These are phyloP conservation scores for Claviceps sp. DNA, from an alignment of 2,329 filamentous ascomycete genomes.

Conservation along the genomic window DNA sequence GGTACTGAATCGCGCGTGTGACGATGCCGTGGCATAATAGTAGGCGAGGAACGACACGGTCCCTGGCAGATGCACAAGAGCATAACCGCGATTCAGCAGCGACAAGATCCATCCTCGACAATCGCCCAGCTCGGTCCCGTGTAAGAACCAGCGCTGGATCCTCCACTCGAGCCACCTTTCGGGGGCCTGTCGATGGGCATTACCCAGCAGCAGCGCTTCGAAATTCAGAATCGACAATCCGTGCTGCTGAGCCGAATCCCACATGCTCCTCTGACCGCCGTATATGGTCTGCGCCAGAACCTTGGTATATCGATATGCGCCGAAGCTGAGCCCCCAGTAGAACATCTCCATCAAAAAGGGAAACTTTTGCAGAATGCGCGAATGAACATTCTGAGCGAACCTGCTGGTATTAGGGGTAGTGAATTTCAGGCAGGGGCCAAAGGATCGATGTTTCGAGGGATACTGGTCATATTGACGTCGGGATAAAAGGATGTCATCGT, in stretches of 20 bases:
- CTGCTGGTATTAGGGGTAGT: slow-evolving; percentile 47
- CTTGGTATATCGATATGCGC: slow-evolving; percentile 7
- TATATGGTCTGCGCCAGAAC: slow-evolving; percentile 6
- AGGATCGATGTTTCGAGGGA: slow-evolving; percentile 8
- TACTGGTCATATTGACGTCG: slow-evolving; percentile 5
- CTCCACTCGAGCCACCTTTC: slow-evolving; percentile 8
- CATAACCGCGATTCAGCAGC: slow-evolving; percentile 55
- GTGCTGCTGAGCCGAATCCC: slow-evolving; percentile 18
- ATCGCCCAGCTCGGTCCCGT: slow-evolving; percentile 32
- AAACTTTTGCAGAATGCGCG: slow-evolving; percentile 49
- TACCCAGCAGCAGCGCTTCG: slow-evolving; percentile 6
- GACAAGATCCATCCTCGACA: slow-evolving; percentile 34
- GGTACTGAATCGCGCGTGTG: slow-evolving; percentile 38
- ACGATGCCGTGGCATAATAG: slow-evolving; percentile 53
- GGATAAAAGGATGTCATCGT: slow-evolving; percentile 1
- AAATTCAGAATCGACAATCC: slow-evolving; percentile 5
- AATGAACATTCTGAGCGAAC: slow-evolving; percentile 46
- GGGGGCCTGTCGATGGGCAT: slow-evolving; percentile 4
- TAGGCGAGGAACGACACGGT: slow-evolving; percentile 50
- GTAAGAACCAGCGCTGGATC: slow-evolving; percentile 45
- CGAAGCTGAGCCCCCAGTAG: slow-evolving; percentile 42
- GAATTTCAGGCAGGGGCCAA: slow-evolving; percentile 19
- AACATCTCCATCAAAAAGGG: slow-evolving; percentile 64
- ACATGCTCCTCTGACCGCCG: slow-evolving; percentile 18
- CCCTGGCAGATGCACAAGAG: slow-evolving; percentile 60